These are phyloP conservation scores for Eucalyptus erythrocorys DNA, from an alignment of 345 rosid species.

Conservation along the genomic window DNA sequence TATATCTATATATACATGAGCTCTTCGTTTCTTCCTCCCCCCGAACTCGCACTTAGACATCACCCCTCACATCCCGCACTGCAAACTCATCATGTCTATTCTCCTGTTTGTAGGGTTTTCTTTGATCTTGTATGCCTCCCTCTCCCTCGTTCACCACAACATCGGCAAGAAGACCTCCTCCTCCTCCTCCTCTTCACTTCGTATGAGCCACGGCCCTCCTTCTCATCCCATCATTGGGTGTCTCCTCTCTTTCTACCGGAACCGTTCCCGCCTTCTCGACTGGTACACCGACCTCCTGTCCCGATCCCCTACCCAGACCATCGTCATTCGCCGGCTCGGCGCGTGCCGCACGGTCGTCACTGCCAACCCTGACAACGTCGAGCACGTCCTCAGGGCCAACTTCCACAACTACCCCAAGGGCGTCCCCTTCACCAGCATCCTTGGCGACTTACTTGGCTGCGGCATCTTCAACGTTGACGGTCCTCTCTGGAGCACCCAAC, in stretches of 20 bases:
- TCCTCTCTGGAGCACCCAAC: conserved; percentile 42
- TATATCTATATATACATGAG: neutral
- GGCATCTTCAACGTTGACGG: conserved; percentile 71
- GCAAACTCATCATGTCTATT: neutral
- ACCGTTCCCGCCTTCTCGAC: conserved; percentile 53
- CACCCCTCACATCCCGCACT: neutral
- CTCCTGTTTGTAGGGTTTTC: neutral
- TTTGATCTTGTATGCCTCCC: neutral
- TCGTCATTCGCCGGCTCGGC: conserved; percentile 45
- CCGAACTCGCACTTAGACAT: neutral
- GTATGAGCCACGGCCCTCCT: conserved; percentile 16
- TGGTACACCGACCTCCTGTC: conserved; percentile 73
- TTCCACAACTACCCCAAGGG: conserved; percentile 85
- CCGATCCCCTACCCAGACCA: conserved; percentile 41
- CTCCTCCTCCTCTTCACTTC: neutral
- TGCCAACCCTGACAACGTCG: conserved; percentile 65
- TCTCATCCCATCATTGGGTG: conserved; percentile 64
- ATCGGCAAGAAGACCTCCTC: neutral
- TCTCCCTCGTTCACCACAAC: neutral
- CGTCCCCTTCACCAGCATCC: conserved; percentile 72
- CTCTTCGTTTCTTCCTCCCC: neutral
- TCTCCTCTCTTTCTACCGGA: conserved; percentile 51
- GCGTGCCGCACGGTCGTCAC: conserved; percentile 60
- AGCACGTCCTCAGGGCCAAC: conserved; percentile 72
- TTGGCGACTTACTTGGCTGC: conserved; percentile 64